Base-by-base conservation (phyloP, 176 grass and related monocot species). In the Puya raimondii region DNA sequence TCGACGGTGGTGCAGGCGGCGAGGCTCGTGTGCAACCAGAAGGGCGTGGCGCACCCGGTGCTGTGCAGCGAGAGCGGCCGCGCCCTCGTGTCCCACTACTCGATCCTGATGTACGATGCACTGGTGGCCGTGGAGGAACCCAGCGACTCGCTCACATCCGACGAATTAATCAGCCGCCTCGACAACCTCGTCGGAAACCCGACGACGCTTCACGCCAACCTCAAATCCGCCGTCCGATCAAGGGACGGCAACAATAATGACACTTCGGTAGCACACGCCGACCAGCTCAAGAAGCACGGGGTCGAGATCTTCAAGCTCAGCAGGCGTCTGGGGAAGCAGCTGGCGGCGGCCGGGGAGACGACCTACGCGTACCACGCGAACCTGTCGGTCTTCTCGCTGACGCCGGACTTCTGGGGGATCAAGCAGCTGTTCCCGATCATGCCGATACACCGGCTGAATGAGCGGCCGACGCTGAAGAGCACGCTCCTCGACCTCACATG, bases 301-400 rank as follows among this genome's bases (percentile, higher is more conserved):
- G 10, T 54, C 12, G 52, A 54, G 52, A 16, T 54, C 52, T 12
- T 12, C 52, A 54, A 54, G 52, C 52, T 54, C 9, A 14, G 52
- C 52, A 16, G 16, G 3, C 52, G 52, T 6, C 14, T 54, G 52
- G 12, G 2, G 3, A 54, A 54, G 52, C 12, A 14, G 52, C 16
- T 54, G 16, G 52, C 16, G 14, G 52, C 52, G 14, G 52, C 14
- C 14, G 16, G 11, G 14, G 52, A 54, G 14, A 54, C 12, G 16
- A 54, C 16, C 52, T 54, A 6, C 14, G 12, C 5, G 71, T 85
- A 85, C 82, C 71, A 85, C 78, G 67, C 76, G 72, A 85, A 85
- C 72, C 71, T 85, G 27, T 85, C 77, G 49, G 9, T 85, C 48
- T 85, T 85, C 71, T 79, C 77, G 6, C 67, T 80, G 13, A 23